Percentiles rank a stretch among this genome's conserved stretches.
phyloP scores from a whole-genome alignment of 169 alveolate genomes.

The Nephromyces sp. region DNA sequence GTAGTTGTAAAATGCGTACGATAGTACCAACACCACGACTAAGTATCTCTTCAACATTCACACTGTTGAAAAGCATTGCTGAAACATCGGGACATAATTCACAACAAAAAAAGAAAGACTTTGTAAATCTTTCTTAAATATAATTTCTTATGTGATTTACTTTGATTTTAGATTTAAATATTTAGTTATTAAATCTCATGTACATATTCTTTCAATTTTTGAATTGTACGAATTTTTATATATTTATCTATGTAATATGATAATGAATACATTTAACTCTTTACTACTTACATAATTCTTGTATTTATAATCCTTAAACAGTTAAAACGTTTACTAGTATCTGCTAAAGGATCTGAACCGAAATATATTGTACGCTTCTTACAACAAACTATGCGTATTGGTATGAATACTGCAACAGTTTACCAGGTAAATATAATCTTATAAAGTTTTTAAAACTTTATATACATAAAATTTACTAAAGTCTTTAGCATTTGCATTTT shows the following conservation, averaged over 20 bases:
- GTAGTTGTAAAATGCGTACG: constrained; percentile 56
- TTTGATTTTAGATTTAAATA: no score
- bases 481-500: constrained; percentile 55
- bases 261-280: no score
- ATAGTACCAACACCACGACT: constrained; percentile 67
- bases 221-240: no score
- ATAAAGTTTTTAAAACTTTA: no score
- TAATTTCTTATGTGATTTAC: no score
- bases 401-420: constrained; percentile 87
- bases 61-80: constrained; percentile 50
- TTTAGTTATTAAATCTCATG: no score
- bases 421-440: constrained; percentile 71
- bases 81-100: constrained; percentile 52
- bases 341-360: constrained; percentile 81
- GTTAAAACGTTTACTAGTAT: constrained; percentile 73
- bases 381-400: constrained; percentile 88
- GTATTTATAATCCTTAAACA: constrained; percentile 17
- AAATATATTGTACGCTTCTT: constrained; percentile 87
- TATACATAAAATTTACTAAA: no score
- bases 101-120: constrained; percentile 48
- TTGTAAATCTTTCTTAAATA: constrained; percentile 10
- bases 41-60: constrained; percentile 58
- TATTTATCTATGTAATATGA: no score
- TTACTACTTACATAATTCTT: no score
- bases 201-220: no score